Evolutionary conservation across 768 basidiomycete genomes (phyloP).

Genomic region (Rhodocollybia butyracea): DNA sequence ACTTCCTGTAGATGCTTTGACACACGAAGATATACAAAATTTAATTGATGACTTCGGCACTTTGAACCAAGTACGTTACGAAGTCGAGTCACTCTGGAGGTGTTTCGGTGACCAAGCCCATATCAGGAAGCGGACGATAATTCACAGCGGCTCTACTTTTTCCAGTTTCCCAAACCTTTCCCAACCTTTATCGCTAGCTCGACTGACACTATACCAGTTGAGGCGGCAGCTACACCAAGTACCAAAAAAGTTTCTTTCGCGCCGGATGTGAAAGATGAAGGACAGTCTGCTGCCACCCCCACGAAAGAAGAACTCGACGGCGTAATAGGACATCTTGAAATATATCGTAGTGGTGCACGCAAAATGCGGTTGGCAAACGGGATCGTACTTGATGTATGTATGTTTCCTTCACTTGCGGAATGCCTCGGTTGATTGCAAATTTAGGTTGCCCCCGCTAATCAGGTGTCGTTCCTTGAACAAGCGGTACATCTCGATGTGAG

Average conservation of each 20-base stretch:
- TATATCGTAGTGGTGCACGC: constrained; percentile 81
- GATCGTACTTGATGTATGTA: constrained; percentile 77
- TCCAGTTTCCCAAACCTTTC: constrained; percentile 88
- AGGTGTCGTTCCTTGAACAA: constrained; percentile 86
- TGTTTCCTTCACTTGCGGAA: constrained; percentile 1
- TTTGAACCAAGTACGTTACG: constrained; percentile 24
- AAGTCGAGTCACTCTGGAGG: too few species aligned
- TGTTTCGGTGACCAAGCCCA: too few species aligned
- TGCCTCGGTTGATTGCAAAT: not conserved
- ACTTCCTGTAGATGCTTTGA: constrained; percentile 56
- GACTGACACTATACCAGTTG: constrained; percentile 29
- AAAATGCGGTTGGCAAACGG: constrained; percentile 83
- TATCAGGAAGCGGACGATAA: not conserved
- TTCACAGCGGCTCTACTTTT: constrained; percentile 70
- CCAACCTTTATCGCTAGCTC: constrained; percentile 58
- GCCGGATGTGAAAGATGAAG: constrained; percentile 50
- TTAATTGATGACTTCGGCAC: constrained; percentile 67
- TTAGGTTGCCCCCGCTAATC: constrained; percentile 79
- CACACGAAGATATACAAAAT: constrained; percentile 77
- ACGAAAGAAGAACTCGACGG: constrained; percentile 50
- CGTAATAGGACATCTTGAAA: constrained; percentile 77
- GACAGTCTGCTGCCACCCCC: constrained; percentile 21
- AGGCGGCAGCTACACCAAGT: constrained; percentile 10
- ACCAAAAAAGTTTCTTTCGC: constrained; percentile 65
- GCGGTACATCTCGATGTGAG: constrained; percentile 68